These are phyloP conservation scores for Aureococcus anophagefferens DNA, from an alignment of 108 stramenopile species.

Conservation along the genomic window DNA sequence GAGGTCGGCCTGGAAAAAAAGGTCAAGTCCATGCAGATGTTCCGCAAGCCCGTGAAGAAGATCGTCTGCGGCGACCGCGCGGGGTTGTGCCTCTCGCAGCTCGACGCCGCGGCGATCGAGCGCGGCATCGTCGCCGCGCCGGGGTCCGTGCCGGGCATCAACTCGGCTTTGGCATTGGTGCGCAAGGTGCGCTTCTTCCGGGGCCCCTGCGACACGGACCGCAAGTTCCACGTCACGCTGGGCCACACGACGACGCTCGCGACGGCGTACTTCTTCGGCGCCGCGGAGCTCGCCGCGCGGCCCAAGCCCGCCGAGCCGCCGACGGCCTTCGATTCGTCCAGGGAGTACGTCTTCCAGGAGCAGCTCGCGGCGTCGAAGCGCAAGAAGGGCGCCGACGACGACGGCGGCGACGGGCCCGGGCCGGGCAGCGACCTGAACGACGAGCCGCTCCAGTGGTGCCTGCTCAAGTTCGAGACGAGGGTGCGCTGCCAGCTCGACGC, in stretches of 20 bases:
- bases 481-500: conserved; percentile 72
- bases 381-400: conserved; percentile 19
- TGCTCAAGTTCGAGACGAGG: conserved; percentile 76
- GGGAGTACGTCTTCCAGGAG: conserved; percentile 68
- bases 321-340: conserved; percentile 54
- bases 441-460: conserved; percentile 74
- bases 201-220: conserved; percentile 43
- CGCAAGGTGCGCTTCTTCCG: conserved; percentile 72
- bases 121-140: conserved; percentile 72
- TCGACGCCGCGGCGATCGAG: conserved; percentile 83
- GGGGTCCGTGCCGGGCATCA: conserved; percentile 61
- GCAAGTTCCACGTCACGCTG: conserved; percentile 80
- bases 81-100: conserved; percentile 80
- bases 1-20: conserved; percentile 63
- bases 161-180: conserved; percentile 74
- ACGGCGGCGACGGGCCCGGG: conserved; percentile 7
- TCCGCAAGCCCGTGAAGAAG: conserved; percentile 59
- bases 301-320: conserved; percentile 14
- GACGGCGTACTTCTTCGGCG: conserved; percentile 91
- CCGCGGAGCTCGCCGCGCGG: conserved; percentile 53
- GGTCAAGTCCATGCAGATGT: conserved; percentile 95
- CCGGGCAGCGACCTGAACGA: too few relatives aligned
- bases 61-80: conserved; percentile 89
- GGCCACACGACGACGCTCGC: conserved; percentile 95
- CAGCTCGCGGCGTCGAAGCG: too few relatives aligned